Conservation (phyloP, 805 yeast species). For the Priceomyces medius region DNA sequence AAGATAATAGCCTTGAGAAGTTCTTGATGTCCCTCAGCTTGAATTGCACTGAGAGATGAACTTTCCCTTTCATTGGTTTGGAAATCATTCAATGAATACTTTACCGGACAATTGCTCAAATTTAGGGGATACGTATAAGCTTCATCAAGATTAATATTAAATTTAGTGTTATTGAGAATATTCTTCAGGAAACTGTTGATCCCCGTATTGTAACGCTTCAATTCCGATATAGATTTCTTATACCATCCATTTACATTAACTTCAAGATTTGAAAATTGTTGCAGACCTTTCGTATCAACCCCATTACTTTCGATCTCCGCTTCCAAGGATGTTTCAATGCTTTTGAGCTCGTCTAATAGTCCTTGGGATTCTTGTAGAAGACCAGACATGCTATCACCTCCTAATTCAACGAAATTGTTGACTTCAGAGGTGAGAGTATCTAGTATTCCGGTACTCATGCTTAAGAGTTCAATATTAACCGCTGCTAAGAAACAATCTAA, state of each 20-base stretch:
- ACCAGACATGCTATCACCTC: conserved; percentile 17
- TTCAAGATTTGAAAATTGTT: conserved; percentile 13
- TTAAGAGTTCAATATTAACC: no score
- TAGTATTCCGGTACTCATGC: conserved; percentile 20
- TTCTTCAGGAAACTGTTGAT: conserved; percentile 35
- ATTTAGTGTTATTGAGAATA: conserved; percentile 26
- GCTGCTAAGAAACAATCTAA: no score
- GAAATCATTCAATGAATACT: conserved; percentile 3
- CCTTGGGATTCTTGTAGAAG: conserved; percentile 22
- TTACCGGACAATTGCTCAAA: conserved; percentile 27
- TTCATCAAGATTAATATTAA: conserved; percentile 34
- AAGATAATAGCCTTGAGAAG: conserved; percentile 37
- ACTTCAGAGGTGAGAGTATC: conserved; percentile 27
- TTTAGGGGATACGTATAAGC: conserved; percentile 41
- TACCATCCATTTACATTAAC: conserved; percentile 31
- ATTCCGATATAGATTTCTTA: conserved; percentile 27
- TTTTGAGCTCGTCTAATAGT: conserved; percentile 23
- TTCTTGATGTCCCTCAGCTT: conserved; percentile 26
- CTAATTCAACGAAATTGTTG: conserved; percentile 20
- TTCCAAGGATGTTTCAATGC: conserved; percentile 22
- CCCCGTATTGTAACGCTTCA: conserved; percentile 37
- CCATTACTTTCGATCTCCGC: conserved; percentile 12
- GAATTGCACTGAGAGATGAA: conserved; percentile 12
- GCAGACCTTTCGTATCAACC: not conserved
- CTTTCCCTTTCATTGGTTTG: conserved; percentile 2